Conservation (phyloP, 176 grass and related monocot species). For the sorghum (Sorghum bicolor) region Sorghum_bicolor_NCBIv3 NC_012873.2:38505501-38506000, state of each 20-base stretch:
- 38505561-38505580: neutral
- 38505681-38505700: conserved; percentile 47
- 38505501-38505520: neutral
- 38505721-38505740: conserved; percentile 22
- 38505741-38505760: conserved; percentile 7
- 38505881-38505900: neutral
- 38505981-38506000: neutral
- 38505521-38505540: neutral
- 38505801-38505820: neutral
- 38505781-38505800: conserved; percentile 30
- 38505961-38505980: conserved; percentile 33
- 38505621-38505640: neutral
- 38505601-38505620: neutral
- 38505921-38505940: conserved; percentile 6
- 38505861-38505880: conserved; percentile 1
- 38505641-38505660: conserved; percentile 40
- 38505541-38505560: neutral
- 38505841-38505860: neutral
- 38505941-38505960: conserved; percentile 1
- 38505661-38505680: conserved; percentile 42
- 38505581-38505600: conserved; percentile 3
- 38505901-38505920: conserved; percentile 15
- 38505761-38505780: neutral
- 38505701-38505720: conserved; percentile 41
- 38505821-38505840: neutral